phyloP scores from a whole-genome alignment of 2,329 filamentous ascomycete genomes.

The Fusarium sp. region DNA sequence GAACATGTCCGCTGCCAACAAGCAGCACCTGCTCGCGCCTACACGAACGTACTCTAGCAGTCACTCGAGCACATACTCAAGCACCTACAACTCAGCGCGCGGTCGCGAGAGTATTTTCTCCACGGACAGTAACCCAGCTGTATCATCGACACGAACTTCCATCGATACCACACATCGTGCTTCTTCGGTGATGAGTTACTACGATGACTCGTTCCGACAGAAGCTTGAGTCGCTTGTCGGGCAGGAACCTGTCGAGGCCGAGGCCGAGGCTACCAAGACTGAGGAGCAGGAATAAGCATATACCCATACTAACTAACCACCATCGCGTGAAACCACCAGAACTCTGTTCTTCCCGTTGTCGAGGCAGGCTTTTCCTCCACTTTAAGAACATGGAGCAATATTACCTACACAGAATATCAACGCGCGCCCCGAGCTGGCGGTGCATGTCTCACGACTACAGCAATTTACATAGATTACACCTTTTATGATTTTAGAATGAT shows the following conservation, averaged over 20 bases:
- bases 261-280: not conserved
- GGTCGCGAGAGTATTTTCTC: conserved; percentile 28
- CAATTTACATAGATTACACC: conserved; percentile 7
- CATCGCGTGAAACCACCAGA: not conserved
- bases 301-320: not conserved
- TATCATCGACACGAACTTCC: conserved; percentile 17
- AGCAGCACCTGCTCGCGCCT: not conserved
- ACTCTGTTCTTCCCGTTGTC: conserved; percentile 4
- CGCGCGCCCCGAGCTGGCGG: not conserved
- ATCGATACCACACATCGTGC: conserved; percentile 15
- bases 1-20: conserved; percentile 1
- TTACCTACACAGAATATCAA: conserved; percentile 1
- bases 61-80: conserved; percentile 1
- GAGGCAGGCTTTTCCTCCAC: conserved; percentile 7
- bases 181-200: conserved; percentile 29
- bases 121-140: conserved; percentile 3
- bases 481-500: conserved; percentile 14
- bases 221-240: conserved; percentile 29
- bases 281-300: not conserved
- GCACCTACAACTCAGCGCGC: not conserved
- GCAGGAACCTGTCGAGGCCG: conserved; percentile 7
- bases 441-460: conserved; percentile 8
- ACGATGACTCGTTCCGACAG: conserved; percentile 29
- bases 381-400: conserved; percentile 5
- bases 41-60: conserved; percentile 20